phyloP scores from a whole-genome alignment of 306 rosid genomes.

The Pyrus communis region DNA sequence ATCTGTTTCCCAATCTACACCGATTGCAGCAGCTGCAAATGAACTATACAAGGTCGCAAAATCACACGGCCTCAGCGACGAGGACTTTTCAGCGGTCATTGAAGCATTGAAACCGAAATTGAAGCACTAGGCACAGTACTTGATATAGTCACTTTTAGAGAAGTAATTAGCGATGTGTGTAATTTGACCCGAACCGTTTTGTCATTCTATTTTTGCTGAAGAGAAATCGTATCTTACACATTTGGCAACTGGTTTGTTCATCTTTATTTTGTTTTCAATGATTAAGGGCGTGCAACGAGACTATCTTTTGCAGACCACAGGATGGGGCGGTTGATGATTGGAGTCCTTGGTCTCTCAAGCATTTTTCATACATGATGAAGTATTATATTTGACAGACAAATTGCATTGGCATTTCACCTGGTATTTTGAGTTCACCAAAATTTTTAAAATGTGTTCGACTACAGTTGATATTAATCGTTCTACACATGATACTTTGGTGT shows the following conservation, averaged over 20 bases:
- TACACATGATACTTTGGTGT: no score
- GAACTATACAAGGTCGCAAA: conserved; percentile 91
- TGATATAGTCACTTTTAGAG: neutral
- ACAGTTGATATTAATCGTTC: no score
- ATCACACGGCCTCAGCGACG: conserved; percentile 72
- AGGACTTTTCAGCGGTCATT: conserved; percentile 93
- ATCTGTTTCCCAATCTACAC: conserved; percentile 81
- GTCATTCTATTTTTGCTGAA: neutral
- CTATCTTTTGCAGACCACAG: no score
- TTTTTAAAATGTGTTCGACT: no score
- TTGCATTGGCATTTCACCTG: no score
- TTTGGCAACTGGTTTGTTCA: neutral
- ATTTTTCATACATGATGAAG: no score
- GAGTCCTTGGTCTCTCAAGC: no score
- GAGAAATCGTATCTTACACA: neutral
- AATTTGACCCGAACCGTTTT: neutral
- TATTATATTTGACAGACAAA: no score
- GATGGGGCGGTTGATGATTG: no score
- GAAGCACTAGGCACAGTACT: conserved; percentile 25
- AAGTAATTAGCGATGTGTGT: neutral
- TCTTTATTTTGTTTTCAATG: neutral
- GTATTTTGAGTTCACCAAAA: no score
- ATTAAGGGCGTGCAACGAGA: neutral
- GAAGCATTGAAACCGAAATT: conserved; percentile 75
- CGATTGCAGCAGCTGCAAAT: conserved; percentile 90